Base-by-base conservation (phyloP, 768 basidiomycete species). In the Podaxis pistillaris region DNA sequence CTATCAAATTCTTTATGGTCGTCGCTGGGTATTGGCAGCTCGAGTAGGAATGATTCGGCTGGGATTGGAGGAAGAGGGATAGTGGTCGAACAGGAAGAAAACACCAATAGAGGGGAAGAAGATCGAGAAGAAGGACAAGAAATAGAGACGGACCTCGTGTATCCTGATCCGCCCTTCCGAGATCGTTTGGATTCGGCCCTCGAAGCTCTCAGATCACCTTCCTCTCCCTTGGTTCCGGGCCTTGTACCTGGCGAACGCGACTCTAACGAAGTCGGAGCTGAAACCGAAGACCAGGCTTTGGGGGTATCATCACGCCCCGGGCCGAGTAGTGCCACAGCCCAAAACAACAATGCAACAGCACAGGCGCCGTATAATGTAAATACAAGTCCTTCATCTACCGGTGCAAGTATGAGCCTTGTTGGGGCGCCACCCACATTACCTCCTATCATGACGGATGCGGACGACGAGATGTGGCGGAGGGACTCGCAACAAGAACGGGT, bases 161-260 rank as follows among this genome's bases (percentile, higher is more conserved):
- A 30, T 47, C 50, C 51, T 22, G 44, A 55, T 26, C 54, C 49
- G 3, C 60, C 51, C 4, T 62, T 62, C 44, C 44, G 54, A 30
- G 61, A 62, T 62, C 61, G 47, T 26, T 40, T 62, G 22, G 61
- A 62, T 36, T 62, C 55, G 33, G 61, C 61, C 17, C 38, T 62
- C 13, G 46, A 62, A 50, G 61, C 61, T 12, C 55, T 62, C 17
- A 56, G 61, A 50, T 62, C 61, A 28, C 61, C 61, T 51, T 62
- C 60, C 7, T 62, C 61, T 15, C 55, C 51, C 17, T 22, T 62
- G 19, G 61, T 62, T 49, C 61, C 61, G 7, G 61, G 54, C 1
- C 49, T 62, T 17, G 58, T 51, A n/a, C 15, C 57, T 19, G 33
- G 47, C 4, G 19, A 24, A 37, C 44, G 30, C 33, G 19, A 47